phyloP scores from a whole-genome alignment of 1,284 basidiomycete genomes.

The Inonotus obliquus region DNA sequence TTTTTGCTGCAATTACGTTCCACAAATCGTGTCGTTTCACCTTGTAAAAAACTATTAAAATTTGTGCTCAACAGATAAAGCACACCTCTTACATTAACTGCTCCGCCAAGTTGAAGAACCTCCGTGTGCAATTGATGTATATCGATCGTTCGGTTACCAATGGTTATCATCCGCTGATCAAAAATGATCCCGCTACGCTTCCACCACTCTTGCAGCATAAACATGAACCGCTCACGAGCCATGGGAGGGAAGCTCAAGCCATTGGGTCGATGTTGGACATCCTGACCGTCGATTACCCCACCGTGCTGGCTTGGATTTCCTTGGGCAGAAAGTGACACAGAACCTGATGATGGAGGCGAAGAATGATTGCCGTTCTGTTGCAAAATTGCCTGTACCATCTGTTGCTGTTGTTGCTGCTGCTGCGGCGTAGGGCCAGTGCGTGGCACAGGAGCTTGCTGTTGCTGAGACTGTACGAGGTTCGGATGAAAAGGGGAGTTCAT shows the following conservation, averaged over 20 bases:
- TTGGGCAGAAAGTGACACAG: background rate
- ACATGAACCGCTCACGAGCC: background rate
- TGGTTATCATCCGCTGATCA: background rate
- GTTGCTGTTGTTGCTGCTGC: constrained; percentile 16
- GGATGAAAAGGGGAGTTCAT: constrained; percentile 10
- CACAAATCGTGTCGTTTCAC: constrained; percentile 55
- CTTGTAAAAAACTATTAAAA: constrained; percentile 28
- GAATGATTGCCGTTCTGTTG: background rate
- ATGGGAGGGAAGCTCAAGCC: constrained; percentile 3
- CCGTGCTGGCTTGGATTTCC: background rate
- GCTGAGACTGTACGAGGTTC: constrained; percentile 7
- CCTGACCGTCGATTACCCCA: constrained; percentile 1
- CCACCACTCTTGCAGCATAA: background rate
- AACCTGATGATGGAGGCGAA: background rate
- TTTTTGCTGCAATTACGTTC: constrained; percentile 56
- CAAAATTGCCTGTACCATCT: constrained; percentile 7
- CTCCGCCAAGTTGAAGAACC: constrained; percentile 55
- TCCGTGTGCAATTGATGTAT: constrained; percentile 45
- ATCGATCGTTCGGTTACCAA: constrained; percentile 39
- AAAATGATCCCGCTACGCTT: background rate
- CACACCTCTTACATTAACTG: constrained; percentile 36
- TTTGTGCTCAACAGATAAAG: constrained; percentile 1
- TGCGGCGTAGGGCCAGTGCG: constrained; percentile 12
- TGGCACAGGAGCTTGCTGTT: constrained; percentile 5
- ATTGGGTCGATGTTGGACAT: background rate